A percentile compares a stretch with the other conserved stretches of the same genome.
Conservation (phyloP, 495 filamentous ascomycete genomes). For the Daldinia caldariorum region DNA sequence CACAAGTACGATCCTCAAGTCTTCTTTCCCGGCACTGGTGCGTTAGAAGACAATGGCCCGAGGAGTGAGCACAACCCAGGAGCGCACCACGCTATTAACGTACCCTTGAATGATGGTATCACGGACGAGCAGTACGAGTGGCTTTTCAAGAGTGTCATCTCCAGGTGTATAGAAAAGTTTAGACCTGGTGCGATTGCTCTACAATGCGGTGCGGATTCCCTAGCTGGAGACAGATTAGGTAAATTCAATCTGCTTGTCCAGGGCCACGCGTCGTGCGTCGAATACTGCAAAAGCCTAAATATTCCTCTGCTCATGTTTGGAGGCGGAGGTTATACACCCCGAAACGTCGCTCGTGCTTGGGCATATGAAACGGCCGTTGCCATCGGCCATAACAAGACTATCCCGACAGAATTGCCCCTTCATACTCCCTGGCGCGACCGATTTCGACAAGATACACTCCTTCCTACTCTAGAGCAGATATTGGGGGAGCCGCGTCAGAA, state of each 20-base stretch:
- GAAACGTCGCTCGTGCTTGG: conserved; percentile 96
- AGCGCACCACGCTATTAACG: conserved; percentile 95
- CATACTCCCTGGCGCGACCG: conserved; percentile 81
- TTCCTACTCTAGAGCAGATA: conserved; percentile 78
- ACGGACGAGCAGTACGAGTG: conserved; percentile 89
- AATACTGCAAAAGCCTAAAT: conserved; percentile 79
- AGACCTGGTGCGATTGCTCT: conserved; percentile 88
- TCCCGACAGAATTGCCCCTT: conserved; percentile 77
- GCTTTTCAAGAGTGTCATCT: conserved; percentile 85
- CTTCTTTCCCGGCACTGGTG: conserved; percentile 97
- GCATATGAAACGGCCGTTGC: conserved; percentile 94
- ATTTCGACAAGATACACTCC: conserved; percentile 84
- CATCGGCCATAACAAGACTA: conserved; percentile 73
- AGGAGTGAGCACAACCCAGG: conserved; percentile 85
- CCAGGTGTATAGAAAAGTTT: conserved; percentile 77
- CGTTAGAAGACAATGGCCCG: conserved; percentile 88
- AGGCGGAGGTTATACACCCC: conserved; percentile 96
- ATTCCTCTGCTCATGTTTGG: conserved; percentile 89
- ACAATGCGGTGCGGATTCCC: conserved; percentile 95
- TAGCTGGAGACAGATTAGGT: conserved; percentile 91
- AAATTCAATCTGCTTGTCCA: conserved; percentile 96
- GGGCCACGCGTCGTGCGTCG: conserved; percentile 91
- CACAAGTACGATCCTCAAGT: conserved; percentile 91
- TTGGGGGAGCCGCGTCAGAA: conserved; percentile 70
- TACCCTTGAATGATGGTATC: conserved; percentile 94